Conservation (phyloP, 23 red algal species). For the Gracilaria gracilis region DNA sequence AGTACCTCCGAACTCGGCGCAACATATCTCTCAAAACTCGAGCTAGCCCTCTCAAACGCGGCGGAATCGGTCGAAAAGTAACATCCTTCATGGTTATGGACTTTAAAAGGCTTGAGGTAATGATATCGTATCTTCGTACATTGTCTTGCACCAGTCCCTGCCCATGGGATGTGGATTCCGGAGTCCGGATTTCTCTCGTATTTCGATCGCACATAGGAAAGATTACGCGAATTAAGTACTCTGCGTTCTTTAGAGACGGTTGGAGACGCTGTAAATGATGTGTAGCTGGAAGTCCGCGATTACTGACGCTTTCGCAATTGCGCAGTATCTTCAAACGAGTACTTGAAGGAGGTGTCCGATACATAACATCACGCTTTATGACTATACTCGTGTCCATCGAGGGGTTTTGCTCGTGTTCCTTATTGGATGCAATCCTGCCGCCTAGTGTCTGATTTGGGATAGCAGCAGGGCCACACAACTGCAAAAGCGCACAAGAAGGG, state of each 20-base stretch:
- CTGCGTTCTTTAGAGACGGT: slow-evolving; percentile 6
- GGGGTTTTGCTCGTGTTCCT: neutral
- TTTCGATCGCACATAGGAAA: slow-evolving; percentile 11
- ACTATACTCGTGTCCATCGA: neutral
- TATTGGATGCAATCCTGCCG: neutral
- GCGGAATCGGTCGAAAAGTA: neutral
- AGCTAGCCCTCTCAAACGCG: slow-evolving; percentile 13
- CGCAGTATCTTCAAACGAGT: neutral
- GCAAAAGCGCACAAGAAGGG: slow-evolving; percentile 54
- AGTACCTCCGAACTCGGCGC: neutral
- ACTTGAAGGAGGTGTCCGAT: slow-evolving; percentile 7
- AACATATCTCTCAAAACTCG: slow-evolving; percentile 33
- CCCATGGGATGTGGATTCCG: neutral
- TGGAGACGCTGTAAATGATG: slow-evolving; percentile 35
- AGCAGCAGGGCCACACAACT: slow-evolving; percentile 34
- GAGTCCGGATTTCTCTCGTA: neutral
- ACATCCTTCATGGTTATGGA: neutral
- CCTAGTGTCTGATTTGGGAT: neutral
- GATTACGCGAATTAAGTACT: slow-evolving; percentile 22
- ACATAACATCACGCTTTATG: slow-evolving; percentile 51
- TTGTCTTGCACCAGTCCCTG: neutral
- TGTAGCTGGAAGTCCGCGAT: slow-evolving; percentile 11
- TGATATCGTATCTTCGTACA: slow-evolving; percentile 22
- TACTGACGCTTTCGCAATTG: neutral
- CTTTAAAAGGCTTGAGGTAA: neutral